Conservation (phyloP, 2,329 filamentous ascomycete species). For the Sporothrix humicola region DNA sequence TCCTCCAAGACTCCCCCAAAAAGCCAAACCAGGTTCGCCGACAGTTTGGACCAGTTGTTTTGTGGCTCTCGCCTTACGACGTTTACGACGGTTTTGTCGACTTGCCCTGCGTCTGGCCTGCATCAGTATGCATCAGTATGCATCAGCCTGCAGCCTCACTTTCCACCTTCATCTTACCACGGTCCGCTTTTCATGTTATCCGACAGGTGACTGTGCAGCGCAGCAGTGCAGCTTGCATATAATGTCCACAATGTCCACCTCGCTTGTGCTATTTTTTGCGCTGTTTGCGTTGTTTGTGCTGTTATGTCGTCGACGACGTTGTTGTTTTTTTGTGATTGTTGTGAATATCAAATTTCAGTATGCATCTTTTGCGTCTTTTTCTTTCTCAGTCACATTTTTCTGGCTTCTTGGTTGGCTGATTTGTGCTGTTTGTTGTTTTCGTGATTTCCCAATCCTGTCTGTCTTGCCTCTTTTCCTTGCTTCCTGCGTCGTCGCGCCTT, state of each 20-base stretch:
- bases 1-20: neutral
- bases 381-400: neutral
- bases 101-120: neutral
- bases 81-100: neutral
- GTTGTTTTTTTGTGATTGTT: too few relatives aligned
- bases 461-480: neutral
- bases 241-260: neutral
- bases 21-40: conserved; percentile 4
- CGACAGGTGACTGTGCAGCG: conserved; percentile 28
- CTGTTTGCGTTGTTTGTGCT: neutral
- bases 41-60: neutral
- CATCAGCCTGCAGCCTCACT: conserved; percentile 17
- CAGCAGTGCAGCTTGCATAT: conserved; percentile 10
- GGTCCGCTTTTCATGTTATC: conserved; percentile 31
- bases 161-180: conserved; percentile 27
- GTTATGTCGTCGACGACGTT: neutral
- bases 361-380: conserved; percentile 6
- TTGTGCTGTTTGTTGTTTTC: neutral
- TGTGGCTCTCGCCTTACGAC: neutral
- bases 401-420: neutral
- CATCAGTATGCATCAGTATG: neutral
- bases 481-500: neutral
- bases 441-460: neutral
- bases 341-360: neutral
- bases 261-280: neutral